Evolutionary conservation across 495 filamentous ascomycete genomes (phyloP).

Genomic region (Aspergillus steynii): DNA sequence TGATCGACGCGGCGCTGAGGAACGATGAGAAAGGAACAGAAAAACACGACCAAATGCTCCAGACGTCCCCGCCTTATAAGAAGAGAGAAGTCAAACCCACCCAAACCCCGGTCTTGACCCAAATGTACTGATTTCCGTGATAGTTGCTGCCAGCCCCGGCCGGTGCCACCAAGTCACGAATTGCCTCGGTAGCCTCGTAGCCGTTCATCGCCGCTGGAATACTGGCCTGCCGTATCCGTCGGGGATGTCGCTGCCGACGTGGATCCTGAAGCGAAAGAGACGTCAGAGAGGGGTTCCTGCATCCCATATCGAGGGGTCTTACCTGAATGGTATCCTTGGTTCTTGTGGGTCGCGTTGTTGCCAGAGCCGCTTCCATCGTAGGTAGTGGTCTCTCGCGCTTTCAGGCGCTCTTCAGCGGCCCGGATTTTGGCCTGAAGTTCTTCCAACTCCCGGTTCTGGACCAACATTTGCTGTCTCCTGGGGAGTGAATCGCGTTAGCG

Average conservation of each 20-base stretch:
- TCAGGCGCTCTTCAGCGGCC: constrained; percentile 80
- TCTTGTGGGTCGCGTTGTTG: constrained; percentile 11
- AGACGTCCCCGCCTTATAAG: constrained; percentile 20
- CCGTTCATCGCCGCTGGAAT: constrained; percentile 28
- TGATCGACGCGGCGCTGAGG: not conserved
- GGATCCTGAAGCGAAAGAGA: constrained; percentile 13
- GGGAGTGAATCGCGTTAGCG: not conserved
- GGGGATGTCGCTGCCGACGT: constrained; percentile 23
- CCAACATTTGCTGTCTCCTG: constrained; percentile 69
- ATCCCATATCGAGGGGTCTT: not conserved
- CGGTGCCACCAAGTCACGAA: constrained; percentile 17
- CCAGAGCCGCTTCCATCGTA: constrained; percentile 10
- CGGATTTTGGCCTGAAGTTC: constrained; percentile 79
- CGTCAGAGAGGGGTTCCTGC: constrained; percentile 10
- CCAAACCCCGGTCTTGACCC: constrained; percentile 17
- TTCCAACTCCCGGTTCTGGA: constrained; percentile 78
- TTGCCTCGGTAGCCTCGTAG: constrained; percentile 15
- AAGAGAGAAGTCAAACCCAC: constrained; percentile 18
- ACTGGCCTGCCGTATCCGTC: constrained; percentile 23
- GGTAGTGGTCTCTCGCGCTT: constrained; percentile 40
- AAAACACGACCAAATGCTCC: constrained; percentile 22
- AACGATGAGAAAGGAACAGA: not conserved
- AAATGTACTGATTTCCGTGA: constrained; percentile 12
- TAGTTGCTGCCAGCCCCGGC: constrained; percentile 12
- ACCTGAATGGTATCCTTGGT: constrained; percentile 21